phyloP scores from a whole-genome alignment of 331 rosid species.

The Stylosanthes scabra region DNA sequence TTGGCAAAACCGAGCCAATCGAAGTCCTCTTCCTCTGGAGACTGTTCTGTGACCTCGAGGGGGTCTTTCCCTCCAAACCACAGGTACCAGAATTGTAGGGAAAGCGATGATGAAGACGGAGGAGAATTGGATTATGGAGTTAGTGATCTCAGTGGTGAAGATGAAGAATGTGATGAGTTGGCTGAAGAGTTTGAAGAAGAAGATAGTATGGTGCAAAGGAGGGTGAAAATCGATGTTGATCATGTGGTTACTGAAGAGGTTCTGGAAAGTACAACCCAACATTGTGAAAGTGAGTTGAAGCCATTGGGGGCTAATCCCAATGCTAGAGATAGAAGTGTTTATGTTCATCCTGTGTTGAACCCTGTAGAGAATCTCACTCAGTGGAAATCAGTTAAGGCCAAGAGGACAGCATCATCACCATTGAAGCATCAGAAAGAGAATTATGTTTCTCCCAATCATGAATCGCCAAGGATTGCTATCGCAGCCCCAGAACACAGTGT shows the following conservation, averaged over 20 bases:
- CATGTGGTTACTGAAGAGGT: slow-evolving; percentile 49
- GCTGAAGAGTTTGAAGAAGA: slow-evolving; percentile 49
- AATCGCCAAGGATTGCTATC: slow-evolving; percentile 36
- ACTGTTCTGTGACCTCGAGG: slow-evolving; percentile 59
- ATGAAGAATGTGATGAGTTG: slow-evolving; percentile 41
- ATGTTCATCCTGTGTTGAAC: slow-evolving; percentile 88
- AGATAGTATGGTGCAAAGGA: slow-evolving; percentile 47
- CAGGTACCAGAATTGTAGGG: slow-evolving; percentile 84
- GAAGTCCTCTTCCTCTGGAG: slow-evolving; percentile 68
- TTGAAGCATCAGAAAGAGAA: slow-evolving; percentile 75
- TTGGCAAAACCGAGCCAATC: slow-evolving; percentile 46
- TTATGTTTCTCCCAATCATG: slow-evolving; percentile 40
- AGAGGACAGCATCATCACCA: slow-evolving; percentile 40
- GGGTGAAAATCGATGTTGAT: slow-evolving; percentile 30
- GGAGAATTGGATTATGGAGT: slow-evolving; percentile 43
- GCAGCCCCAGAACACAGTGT: slow-evolving; percentile 46
- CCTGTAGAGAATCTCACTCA: slow-evolving; percentile 92
- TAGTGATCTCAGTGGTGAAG: slow-evolving; percentile 35
- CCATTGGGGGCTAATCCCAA: slow-evolving; percentile 45
- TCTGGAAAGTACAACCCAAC: slow-evolving; percentile 37
- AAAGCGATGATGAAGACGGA: slow-evolving; percentile 82
- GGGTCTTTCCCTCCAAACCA: slow-evolving; percentile 72
- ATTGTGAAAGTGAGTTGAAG: slow-evolving; percentile 42
- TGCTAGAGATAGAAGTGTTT: slow-evolving; percentile 79
- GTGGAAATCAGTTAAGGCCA: slow-evolving; percentile 81